These are phyloP conservation scores for Aureobasidium namibiae DNA, from an alignment of 2,329 filamentous ascomycete genomes.

Conservation along the genomic window DNA sequence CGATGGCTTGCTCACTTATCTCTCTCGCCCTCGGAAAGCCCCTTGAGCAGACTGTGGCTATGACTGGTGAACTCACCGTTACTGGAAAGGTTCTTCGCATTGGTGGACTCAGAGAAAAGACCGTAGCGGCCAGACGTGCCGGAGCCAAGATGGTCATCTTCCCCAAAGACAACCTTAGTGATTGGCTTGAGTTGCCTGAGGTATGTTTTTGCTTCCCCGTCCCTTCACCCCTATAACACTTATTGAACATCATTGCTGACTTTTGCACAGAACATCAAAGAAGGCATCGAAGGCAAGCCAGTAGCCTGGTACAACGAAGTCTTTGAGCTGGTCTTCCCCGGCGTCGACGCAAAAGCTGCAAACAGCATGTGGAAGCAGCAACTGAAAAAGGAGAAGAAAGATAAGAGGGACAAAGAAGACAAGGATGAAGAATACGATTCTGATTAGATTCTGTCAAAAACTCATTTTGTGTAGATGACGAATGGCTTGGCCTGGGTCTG, in stretches of 20 bases:
- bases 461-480: background rate
- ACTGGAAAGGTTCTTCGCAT: conserved; percentile 95
- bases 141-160: conserved; percentile 93
- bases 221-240: background rate
- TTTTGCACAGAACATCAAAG: conserved; percentile 99
- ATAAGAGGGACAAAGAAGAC: conserved; percentile 24
- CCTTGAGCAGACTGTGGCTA: conserved; percentile 80
- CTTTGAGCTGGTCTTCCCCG: conserved; percentile 81
- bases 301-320: conserved; percentile 93
- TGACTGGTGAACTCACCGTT: conserved; percentile 95
- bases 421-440: conserved; percentile 3
- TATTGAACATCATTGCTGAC: no score
- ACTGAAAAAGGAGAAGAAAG: conserved; percentile 48
- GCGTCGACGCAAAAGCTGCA: conserved; percentile 63
- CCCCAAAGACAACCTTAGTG: conserved; percentile 87
- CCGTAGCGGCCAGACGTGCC: conserved; percentile 83
- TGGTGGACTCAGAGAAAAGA: conserved; percentile 91
- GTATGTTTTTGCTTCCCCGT: conserved; percentile 47
- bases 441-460: background rate
- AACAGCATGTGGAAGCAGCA: conserved; percentile 64
- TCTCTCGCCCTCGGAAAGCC: conserved; percentile 72
- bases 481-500: background rate
- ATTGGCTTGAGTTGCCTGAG: conserved; percentile 95
- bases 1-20: conserved; percentile 91
- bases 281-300: conserved; percentile 84